Conservation (phyloP, 805 yeast genomes). For the Candida montana region DNA sequence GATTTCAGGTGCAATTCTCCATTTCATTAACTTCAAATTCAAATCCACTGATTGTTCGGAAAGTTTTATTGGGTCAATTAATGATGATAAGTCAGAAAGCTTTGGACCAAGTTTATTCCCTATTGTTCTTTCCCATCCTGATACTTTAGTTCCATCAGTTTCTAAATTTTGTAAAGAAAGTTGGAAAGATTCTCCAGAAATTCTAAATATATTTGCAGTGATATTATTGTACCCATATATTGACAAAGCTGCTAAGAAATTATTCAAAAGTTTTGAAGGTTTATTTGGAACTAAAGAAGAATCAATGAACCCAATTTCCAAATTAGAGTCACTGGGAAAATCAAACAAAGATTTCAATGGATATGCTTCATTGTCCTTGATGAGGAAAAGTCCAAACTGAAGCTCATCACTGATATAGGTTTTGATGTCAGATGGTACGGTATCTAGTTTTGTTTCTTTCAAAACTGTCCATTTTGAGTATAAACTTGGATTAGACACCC, state of each 20-base stretch:
- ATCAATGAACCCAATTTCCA: conserved; percentile 33
- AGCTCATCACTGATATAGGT: conserved; percentile 11
- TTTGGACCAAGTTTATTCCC: conserved; percentile 76
- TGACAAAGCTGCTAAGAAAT: conserved; percentile 46
- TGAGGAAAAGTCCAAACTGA: conserved; percentile 25
- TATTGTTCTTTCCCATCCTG: conserved; percentile 89
- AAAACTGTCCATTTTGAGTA: conserved; percentile 42
- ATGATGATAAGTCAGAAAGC: conserved; percentile 71
- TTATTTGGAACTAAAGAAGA: conserved; percentile 28
- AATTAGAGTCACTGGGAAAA: conserved; percentile 1
- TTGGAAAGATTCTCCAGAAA: conserved; percentile 27
- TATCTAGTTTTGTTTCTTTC: conserved; percentile 1
- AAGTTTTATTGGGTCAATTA: conserved; percentile 74
- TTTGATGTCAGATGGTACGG: conserved; percentile 10
- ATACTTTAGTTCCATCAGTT: conserved; percentile 30
- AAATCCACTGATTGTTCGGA: conserved; percentile 92
- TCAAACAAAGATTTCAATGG: conserved; percentile 16
- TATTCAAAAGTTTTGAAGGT: conserved; percentile 54
- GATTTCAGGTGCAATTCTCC: conserved; percentile 87
- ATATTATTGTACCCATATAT: conserved; percentile 31
- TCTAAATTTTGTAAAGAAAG: conserved; percentile 19
- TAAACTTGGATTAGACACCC: conserved; percentile 79
- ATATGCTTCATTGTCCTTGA: conserved; percentile 13
- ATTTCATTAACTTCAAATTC: conserved; percentile 88
- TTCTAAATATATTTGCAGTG: conserved; percentile 36